phyloP scores from a whole-genome alignment of 139 green algal species.

The Chlamydomonas schloesseri region DNA sequence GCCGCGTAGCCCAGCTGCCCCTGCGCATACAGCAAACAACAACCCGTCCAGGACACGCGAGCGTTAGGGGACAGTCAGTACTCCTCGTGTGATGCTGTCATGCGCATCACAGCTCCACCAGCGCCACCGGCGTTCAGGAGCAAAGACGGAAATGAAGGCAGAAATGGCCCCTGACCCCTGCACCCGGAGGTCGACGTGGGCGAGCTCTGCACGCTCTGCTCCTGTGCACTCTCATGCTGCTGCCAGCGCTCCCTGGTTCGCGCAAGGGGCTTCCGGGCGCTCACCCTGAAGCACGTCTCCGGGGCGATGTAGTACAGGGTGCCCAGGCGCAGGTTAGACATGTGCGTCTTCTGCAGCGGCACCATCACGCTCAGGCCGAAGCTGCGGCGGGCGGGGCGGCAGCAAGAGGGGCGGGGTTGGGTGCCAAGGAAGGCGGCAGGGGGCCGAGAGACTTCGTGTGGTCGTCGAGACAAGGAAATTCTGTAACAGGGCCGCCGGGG shows the following conservation, averaged over 20 bases:
- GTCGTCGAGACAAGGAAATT: no score
- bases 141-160: no score
- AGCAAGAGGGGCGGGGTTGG: not conserved
- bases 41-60: not conserved
- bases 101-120: not conserved
- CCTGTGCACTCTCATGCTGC: no score
- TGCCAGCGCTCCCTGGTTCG: not conserved
- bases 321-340: conserved; percentile 43
- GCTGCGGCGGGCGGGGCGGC: not conserved
- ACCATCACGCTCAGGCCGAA: conserved; percentile 42
- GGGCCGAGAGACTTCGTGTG: no score
- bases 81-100: no score
- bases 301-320: conserved; percentile 47
- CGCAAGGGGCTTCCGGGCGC: not conserved
- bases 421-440: no score
- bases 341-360: conserved; percentile 38
- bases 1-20: conserved; percentile 18
- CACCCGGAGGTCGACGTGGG: no score
- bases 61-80: no score
- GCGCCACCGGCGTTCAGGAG: no score
- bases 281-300: conserved; percentile 40
- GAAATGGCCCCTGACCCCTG: no score
- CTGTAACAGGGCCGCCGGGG: no score
- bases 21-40: not conserved
- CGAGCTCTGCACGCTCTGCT: no score